A percentile compares a stretch with the other conserved stretches of the same genome.
Conservation (phyloP, 805 yeast species). For the Wickerhamiella kurtzmanii region DNA sequence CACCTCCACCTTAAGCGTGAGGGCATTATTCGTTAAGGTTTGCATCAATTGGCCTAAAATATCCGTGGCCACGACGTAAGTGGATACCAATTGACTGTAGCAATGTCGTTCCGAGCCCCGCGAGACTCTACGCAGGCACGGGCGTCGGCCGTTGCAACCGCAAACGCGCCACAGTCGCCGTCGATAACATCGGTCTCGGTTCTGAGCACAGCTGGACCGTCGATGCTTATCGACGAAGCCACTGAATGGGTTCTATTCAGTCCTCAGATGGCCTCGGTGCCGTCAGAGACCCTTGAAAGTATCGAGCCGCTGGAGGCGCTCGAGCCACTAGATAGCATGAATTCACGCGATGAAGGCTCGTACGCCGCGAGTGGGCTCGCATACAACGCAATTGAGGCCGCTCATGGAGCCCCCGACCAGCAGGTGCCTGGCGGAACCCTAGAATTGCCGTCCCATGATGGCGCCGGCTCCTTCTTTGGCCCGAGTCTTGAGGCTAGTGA, state of each 20-base stretch:
- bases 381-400: not conserved
- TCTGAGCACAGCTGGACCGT: slow-evolving; percentile 4
- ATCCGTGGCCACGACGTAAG: too few species aligned
- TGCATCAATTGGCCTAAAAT: too few species aligned
- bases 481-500: not conserved
- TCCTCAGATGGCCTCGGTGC: slow-evolving; percentile 18
- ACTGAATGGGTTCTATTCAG: slow-evolving; percentile 30
- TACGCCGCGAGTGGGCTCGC: not conserved
- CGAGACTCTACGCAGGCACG: not conserved
- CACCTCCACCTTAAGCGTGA: too few species aligned
- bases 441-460: slow-evolving; percentile 26
- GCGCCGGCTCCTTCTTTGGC: slow-evolving; percentile 23
- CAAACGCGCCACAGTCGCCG: slow-evolving; percentile 7
- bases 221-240: slow-evolving; percentile 8
- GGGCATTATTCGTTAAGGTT: too few species aligned
- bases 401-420: not conserved
- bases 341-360: not conserved
- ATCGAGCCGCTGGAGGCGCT: slow-evolving; percentile 8
- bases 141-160: not conserved
- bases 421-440: slow-evolving; percentile 14
- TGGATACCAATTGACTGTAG: not conserved
- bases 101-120: not conserved
- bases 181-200: slow-evolving; percentile 7
- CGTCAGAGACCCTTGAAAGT: slow-evolving; percentile 2
- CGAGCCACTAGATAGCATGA: not conserved